Base-by-base conservation (phyloP, 2,329 filamentous ascomycete species). In the Trichoderma hamatum region DNA sequence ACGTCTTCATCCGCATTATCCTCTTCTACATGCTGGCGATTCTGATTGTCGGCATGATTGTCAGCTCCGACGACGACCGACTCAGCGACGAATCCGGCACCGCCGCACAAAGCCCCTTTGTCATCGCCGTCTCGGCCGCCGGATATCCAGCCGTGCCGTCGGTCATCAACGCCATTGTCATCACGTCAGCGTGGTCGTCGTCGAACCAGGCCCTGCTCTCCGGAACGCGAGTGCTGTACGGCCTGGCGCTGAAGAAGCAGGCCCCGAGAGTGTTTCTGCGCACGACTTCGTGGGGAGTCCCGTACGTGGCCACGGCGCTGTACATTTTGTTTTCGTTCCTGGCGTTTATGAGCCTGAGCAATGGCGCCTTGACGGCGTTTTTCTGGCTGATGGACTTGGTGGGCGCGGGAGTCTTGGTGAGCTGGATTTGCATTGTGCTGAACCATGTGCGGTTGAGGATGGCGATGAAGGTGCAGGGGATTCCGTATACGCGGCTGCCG, bases 151-250 rank as follows among this genome's bases (percentile, higher is more conserved):
- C 85, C 7, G 85, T 94, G 5, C 89, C 90, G 0, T 88, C 88
- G 6, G 86, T 94, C 67, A 89, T 94, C 79, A 95, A 95, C 76
- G 91, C 90, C 43, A 84, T 94, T 30, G 89, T 94, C 73, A 84
- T 94, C 72, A 92, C 89, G 0, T 90, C 88, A 3, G 90, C 89
- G 1, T 88, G 86, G 83, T 88, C 86, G 1, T 85, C 86, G 11
- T 86, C 84, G 19, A 89, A 88, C 73, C 85, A 86, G 0, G 87
- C 86, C 79, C 81, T 88, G 62, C 90, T 91, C 76, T 88, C 88
- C 1, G 89, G 90, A 58, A 90, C 88, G 30, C 88, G 91, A 74
- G 88, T 92, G 24, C 82, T 94, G 11, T 89, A 91, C 74, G 89
- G 88, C 68, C 85, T 93, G 74, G 86, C 90, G 0, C 82, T 89